These are phyloP conservation scores for Daldinia childiae DNA, from an alignment of 495 filamentous ascomycete species.

Conservation along the genomic window DNA sequence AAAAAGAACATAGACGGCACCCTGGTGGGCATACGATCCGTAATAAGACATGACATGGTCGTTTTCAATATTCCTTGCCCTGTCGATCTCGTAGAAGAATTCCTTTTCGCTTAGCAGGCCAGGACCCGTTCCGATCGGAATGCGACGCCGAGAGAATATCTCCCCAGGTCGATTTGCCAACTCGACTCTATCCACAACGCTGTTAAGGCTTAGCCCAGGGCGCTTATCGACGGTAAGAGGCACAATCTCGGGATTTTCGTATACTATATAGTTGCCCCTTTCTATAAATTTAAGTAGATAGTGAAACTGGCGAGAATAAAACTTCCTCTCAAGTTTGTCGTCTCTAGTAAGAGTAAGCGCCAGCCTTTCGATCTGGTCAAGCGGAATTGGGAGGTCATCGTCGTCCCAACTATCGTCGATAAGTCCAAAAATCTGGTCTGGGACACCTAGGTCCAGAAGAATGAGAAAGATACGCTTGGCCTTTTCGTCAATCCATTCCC, in stretches of 20 bases:
- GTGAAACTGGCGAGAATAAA: conserved; percentile 83
- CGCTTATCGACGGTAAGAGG: conserved; percentile 76
- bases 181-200: conserved; percentile 72
- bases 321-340: conserved; percentile 72
- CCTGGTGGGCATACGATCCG: conserved; percentile 80
- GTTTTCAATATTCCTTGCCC: conserved; percentile 71
- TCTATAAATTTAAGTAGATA: conserved; percentile 77
- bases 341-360: conserved; percentile 68
- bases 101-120: conserved; percentile 70
- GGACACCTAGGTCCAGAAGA: conserved; percentile 78
- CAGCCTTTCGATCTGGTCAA: conserved; percentile 74
- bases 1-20: conserved; percentile 78
- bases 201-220: conserved; percentile 58
- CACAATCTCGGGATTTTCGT: conserved; percentile 79
- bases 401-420: conserved; percentile 91
- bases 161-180: conserved; percentile 67
- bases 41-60: conserved; percentile 83
- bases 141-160: conserved; percentile 74
- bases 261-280: conserved; percentile 76
- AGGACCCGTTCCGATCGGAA: conserved; percentile 68
- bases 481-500: conserved; percentile 88
- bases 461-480: conserved; percentile 84
- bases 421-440: conserved; percentile 85
- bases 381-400: conserved; percentile 81
- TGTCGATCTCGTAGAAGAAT: conserved; percentile 74